Evolutionary conservation across 768 basidiomycete species (phyloP), one percentile per base, ranked within the genome.

Genomic region (Boletus insuetus): DNA sequence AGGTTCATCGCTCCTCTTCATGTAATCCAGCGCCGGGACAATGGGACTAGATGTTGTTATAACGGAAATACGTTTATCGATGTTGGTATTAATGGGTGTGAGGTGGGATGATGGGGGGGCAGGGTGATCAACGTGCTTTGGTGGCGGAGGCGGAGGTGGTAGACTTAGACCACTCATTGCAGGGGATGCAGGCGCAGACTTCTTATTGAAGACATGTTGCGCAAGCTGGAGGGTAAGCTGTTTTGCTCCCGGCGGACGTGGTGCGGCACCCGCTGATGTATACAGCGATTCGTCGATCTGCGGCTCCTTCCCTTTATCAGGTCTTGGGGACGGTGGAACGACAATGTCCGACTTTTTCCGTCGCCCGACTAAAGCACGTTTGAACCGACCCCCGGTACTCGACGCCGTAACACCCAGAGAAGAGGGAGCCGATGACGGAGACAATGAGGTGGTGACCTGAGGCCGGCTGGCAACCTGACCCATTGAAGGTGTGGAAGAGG

Each of bases 21-120:
- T 80, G 62, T 76, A 84, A 46, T 78, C 77, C 44, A 87, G 73
- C 17, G 86, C 82, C 26, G 82, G 80, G 4, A 77, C 78, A 35
- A 86, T 81, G 40, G 84, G 79, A 64, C 79, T 83, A 40, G 82
- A 60, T 1, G 64, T 70, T 31, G 82, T 76, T 40, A 85, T 79
- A 49, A 84, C 73, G 14, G 85, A 84, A 17, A 64, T 68, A 50
- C 80, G 75, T 58, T 77, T 75, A 50, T 77, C 74, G 40, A 68
- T 47, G 22, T 55, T 58, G 51, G 64, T 63, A 14, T 62, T 52
- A 22, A 65, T 53, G n/a, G 65, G 55, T 2, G 56, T 2, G 41
- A 66, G 66, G 47, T 61, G 65, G 12, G 73, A 62, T 13, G 65
- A 58, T 3, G 67, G 57, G 16, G 62, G 52, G 34, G 26, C 37